These are phyloP conservation scores for Boletus rufocinnamomeus DNA, from an alignment of 768 basidiomycete genomes.

Conservation along the genomic window DNA sequence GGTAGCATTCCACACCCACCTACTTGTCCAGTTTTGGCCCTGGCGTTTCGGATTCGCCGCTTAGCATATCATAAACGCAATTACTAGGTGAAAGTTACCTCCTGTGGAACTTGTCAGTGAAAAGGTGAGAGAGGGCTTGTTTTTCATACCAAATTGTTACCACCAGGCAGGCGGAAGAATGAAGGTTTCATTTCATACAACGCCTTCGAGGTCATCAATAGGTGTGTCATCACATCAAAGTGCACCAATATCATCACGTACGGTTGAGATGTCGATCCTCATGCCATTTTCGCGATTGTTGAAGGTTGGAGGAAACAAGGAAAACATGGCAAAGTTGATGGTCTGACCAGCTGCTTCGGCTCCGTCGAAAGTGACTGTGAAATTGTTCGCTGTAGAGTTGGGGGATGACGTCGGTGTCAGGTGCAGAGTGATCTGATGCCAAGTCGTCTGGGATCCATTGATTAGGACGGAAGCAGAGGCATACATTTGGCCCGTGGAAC, in stretches of 20 bases:
- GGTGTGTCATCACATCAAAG: not conserved
- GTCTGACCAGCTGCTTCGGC: conserved; percentile 40
- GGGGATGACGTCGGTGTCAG: conserved; percentile 46
- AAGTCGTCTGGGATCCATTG: conserved; percentile 45
- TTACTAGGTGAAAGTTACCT: conserved; percentile 32
- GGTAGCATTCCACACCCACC: conserved; percentile 70
- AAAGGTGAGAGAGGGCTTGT: not conserved
- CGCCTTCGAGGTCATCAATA: conserved; percentile 34
- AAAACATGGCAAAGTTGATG: conserved; percentile 59
- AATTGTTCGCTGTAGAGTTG: conserved; percentile 46
- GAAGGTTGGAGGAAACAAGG: conserved; percentile 68
- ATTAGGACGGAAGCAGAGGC: conserved; percentile 41
- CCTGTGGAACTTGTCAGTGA: conserved; percentile 30
- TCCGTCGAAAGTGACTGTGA: conserved; percentile 53
- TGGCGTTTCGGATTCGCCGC: conserved; percentile 23
- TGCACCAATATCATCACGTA: conserved; percentile 17
- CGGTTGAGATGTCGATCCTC: conserved; percentile 59
- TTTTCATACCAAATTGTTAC: conserved; percentile 54
- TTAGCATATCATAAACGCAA: conserved; percentile 1
- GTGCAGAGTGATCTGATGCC: conserved; percentile 46
- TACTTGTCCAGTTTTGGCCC: conserved; percentile 50
- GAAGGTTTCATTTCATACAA: conserved; percentile 55
- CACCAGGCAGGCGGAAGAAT: conserved; percentile 67
- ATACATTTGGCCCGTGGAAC: conserved; percentile 42
- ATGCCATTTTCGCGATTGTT: conserved; percentile 59